Percentiles rank a stretch among this genome's conserved stretches.
phyloP scores from a whole-genome alignment of 192 early-diverging fungal species.

The Spizellomyces punctatus region DNA sequence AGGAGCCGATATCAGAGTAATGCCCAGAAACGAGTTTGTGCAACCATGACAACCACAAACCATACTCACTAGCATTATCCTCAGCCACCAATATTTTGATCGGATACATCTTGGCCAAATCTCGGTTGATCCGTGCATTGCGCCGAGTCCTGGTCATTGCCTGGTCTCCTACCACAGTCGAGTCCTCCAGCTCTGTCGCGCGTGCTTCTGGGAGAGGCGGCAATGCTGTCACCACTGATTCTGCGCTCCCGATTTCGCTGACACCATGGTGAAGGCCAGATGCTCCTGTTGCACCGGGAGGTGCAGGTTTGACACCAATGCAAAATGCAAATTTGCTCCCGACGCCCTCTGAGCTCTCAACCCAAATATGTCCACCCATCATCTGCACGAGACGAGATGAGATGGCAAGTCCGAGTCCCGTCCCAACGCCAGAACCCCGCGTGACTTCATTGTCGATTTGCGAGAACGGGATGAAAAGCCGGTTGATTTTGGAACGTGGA shows the following conservation, averaged over 20 bases:
- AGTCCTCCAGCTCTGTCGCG: background rate
- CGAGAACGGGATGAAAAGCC: slow-evolving; percentile 26
- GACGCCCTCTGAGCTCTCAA: slow-evolving; percentile 1
- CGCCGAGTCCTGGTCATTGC: background rate
- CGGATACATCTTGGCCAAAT: slow-evolving; percentile 8
- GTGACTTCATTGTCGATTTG: slow-evolving; percentile 23
- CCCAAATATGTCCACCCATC: slow-evolving; percentile 34
- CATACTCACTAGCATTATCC: slow-evolving; percentile 10
- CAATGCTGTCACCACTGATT: too few relatives aligned
- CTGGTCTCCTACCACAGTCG: too few relatives aligned
- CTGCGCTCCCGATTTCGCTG: too few relatives aligned
- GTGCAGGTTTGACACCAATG: background rate
- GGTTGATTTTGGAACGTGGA: slow-evolving; percentile 7
- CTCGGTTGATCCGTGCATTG: background rate
- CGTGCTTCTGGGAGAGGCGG: background rate
- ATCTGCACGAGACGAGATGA: slow-evolving; percentile 17
- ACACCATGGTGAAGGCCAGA: too few relatives aligned
- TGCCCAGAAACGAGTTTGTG: too few relatives aligned
- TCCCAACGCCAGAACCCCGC: slow-evolving; percentile 13
- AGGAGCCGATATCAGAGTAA: too few relatives aligned
- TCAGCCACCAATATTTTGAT: slow-evolving; percentile 28
- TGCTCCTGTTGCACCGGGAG: too few relatives aligned
- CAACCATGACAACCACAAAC: too few relatives aligned
- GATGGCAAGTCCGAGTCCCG: slow-evolving; percentile 33
- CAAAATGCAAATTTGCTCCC: slow-evolving; percentile 21